A percentile compares a stretch with the other conserved stretches of the same genome.
Evolutionary conservation across 2,329 filamentous ascomycete genomes (phyloP).

Genomic region (Aspergillus proliferans): DNA sequence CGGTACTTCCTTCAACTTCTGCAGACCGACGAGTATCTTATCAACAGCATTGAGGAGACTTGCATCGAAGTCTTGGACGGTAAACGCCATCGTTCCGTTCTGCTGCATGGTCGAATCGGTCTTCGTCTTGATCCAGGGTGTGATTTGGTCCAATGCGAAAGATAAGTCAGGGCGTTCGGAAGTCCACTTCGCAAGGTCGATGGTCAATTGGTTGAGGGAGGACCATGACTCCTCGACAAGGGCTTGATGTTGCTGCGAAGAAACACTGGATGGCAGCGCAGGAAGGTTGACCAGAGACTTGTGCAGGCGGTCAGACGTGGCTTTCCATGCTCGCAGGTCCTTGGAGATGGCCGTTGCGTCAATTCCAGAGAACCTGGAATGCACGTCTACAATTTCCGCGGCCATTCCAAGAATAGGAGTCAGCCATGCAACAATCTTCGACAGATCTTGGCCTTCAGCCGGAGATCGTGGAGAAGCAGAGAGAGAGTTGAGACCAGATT

Average conservation of each 20-base stretch:
- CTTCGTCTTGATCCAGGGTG: slow-evolving; percentile 53
- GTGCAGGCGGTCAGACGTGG: slow-evolving; percentile 43
- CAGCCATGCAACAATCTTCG: slow-evolving; percentile 53
- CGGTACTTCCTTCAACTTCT: slow-evolving; percentile 56
- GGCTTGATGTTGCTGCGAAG: slow-evolving; percentile 23
- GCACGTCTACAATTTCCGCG: slow-evolving; percentile 56
- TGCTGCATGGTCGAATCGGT: slow-evolving; percentile 6
- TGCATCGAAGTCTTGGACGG: slow-evolving; percentile 47
- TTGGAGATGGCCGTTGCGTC: slow-evolving; percentile 44
- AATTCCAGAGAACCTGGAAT: slow-evolving; percentile 57
- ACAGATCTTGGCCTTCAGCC: slow-evolving; percentile 18
- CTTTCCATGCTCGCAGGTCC: slow-evolving; percentile 47
- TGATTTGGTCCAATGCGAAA: slow-evolving; percentile 61
- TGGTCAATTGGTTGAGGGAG: slow-evolving; percentile 25
- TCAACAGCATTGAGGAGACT: slow-evolving; percentile 62
- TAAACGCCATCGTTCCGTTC: slow-evolving; percentile 14
- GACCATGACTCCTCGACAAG: slow-evolving; percentile 21
- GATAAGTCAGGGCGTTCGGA: slow-evolving; percentile 51
- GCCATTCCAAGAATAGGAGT: slow-evolving; percentile 60
- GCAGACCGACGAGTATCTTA: slow-evolving; percentile 70
- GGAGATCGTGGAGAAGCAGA: slow-evolving; percentile 11
- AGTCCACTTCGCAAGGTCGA: slow-evolving; percentile 41
- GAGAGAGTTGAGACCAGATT: slow-evolving; percentile 18
- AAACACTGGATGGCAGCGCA: slow-evolving; percentile 48
- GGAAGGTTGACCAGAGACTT: slow-evolving; percentile 40